Conservation (phyloP, 495 filamentous ascomycete species). For the Neurospora intermedia region DNA sequence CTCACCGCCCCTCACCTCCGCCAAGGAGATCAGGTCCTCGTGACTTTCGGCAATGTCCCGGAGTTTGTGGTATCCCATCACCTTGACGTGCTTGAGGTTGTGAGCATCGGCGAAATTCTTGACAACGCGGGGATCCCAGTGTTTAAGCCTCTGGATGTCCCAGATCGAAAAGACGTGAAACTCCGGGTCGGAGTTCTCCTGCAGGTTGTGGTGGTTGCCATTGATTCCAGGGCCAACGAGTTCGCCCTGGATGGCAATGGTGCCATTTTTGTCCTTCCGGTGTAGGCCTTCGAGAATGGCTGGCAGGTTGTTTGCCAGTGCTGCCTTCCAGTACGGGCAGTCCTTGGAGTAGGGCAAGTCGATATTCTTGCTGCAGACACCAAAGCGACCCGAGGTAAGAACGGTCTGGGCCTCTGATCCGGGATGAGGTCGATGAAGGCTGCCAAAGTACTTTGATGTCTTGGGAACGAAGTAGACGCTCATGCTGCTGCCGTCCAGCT, state of each 20-base stretch:
- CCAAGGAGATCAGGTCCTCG: conserved; percentile 9
- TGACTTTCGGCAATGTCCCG: conserved; percentile 9
- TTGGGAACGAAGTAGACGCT: conserved; percentile 15
- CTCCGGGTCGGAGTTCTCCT: background rate
- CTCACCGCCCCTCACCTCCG: conserved; percentile 11
- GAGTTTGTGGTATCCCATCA: conserved; percentile 14
- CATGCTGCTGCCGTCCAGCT: conserved; percentile 18
- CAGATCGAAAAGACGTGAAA: conserved; percentile 15
- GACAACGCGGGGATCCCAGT: conserved; percentile 5
- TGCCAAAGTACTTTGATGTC: background rate
- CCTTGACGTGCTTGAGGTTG: conserved; percentile 16
- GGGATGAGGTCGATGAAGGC: background rate
- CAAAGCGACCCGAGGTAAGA: conserved; percentile 14
- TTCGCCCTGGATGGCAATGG: conserved; percentile 21
- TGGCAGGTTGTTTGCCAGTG: background rate
- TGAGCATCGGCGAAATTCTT: conserved; percentile 4
- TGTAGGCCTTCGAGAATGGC: conserved; percentile 2
- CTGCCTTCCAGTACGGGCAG: conserved; percentile 9
- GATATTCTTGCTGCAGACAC: conserved; percentile 14
- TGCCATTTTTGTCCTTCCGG: background rate
- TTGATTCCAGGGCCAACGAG: conserved; percentile 14
- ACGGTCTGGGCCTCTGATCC: background rate
- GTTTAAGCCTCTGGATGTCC: conserved; percentile 7
- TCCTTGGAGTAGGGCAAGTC: conserved; percentile 3
- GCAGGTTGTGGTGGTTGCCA: conserved; percentile 14